These are phyloP conservation scores for Petrea volubilis DNA, from an alignment of 257 asterid species.

Conservation along the genomic window DNA sequence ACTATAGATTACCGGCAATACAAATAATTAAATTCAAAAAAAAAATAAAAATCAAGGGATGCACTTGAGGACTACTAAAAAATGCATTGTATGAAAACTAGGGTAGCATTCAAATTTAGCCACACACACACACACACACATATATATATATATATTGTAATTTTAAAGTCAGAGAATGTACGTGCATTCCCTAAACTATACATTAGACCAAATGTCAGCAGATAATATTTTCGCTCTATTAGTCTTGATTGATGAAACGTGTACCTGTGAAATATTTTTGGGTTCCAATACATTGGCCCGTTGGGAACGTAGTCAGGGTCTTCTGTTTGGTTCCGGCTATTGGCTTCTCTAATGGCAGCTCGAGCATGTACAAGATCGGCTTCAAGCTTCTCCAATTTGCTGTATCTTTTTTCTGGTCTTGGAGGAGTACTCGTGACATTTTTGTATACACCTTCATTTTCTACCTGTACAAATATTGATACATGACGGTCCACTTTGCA, in stretches of 20 bases:
- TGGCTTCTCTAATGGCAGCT: constrained; percentile 42
- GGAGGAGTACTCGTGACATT: constrained; percentile 8
- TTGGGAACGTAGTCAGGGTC: constrained; percentile 51
- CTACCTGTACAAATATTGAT: constrained; percentile 24
- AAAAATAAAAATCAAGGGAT: too few relatives aligned
- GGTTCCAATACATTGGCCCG: constrained; percentile 67
- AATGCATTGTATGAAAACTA: too few relatives aligned
- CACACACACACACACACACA: too few relatives aligned
- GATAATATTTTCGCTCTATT: not conserved
- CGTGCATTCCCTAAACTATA: too few relatives aligned
- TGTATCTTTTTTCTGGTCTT: constrained; percentile 17
- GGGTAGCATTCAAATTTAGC: too few relatives aligned
- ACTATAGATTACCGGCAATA: too few relatives aligned
- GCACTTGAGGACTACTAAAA: too few relatives aligned
- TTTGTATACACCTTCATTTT: not conserved
- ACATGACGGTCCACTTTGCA: not conserved
- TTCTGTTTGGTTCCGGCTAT: constrained; percentile 23
- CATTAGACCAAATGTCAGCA: too few relatives aligned
- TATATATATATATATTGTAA: too few relatives aligned
- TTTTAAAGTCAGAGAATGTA: too few relatives aligned
- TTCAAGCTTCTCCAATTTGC: constrained; percentile 45
- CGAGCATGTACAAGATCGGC: constrained; percentile 53
- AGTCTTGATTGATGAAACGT: not conserved
- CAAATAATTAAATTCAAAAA: too few relatives aligned
- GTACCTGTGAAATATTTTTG: constrained; percentile 59